Percentiles rank a stretch among this genome's conserved stretches.
Evolutionary conservation across 352 stramenopile species (phyloP).

Genomic region (Phytophthora melonis): DNA sequence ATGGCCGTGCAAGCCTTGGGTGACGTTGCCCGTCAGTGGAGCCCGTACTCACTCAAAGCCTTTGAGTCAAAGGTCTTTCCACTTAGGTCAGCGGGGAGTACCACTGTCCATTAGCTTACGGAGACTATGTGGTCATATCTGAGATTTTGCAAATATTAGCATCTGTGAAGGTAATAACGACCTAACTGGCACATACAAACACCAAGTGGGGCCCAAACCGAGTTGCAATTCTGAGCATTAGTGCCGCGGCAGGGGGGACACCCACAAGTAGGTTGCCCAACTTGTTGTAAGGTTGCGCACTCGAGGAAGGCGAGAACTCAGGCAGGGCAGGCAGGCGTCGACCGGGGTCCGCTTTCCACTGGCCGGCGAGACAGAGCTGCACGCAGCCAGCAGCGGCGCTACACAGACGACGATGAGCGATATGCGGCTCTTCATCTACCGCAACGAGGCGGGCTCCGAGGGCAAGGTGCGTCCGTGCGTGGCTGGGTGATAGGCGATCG

Average conservation of each 20-base stretch:
- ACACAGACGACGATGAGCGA: conserved; percentile 63
- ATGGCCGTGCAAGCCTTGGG: not conserved
- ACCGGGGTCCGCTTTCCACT: not conserved
- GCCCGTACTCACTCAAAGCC: not conserved
- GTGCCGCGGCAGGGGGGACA: conserved; percentile 28
- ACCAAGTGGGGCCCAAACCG: not conserved
- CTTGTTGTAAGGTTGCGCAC: conserved; percentile 43
- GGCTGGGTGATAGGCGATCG: no score
- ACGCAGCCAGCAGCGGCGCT: conserved; percentile 12
- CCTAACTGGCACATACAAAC: not conserved
- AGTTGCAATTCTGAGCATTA: conserved; percentile 27
- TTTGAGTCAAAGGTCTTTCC: not conserved
- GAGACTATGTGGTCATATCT: conserved; percentile 15
- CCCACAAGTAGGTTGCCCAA: conserved; percentile 15
- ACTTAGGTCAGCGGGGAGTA: not conserved
- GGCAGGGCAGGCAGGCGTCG: conserved; percentile 5
- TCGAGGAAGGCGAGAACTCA: conserved; percentile 37
- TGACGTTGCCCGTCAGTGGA: not conserved
- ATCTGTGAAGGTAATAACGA: conserved; percentile 1
- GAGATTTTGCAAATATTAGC: not conserved
- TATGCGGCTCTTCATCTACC: conserved; percentile 90
- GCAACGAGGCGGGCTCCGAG: conserved; percentile 86
- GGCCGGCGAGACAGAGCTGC: conserved; percentile 12
- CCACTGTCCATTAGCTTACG: conserved; percentile 20
- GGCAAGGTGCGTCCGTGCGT: conserved; percentile 52